Conservation (phyloP, 257 asterid species). For the Capsicum baccatum region DNA sequence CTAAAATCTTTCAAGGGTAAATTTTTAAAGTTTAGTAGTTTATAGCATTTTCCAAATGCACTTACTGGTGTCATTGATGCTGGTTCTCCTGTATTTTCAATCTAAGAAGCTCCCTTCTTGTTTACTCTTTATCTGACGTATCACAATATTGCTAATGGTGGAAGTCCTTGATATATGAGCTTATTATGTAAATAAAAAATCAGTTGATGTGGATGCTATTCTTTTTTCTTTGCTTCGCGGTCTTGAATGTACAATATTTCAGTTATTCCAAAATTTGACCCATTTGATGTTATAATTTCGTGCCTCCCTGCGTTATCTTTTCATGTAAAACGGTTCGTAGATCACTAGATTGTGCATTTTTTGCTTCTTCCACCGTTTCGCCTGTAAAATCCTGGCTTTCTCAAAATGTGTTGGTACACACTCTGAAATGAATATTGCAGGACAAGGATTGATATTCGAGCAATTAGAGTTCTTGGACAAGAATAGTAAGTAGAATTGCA, state of each 20-base stretch:
- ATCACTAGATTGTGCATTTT: background rate
- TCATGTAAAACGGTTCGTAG: background rate
- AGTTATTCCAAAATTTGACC: background rate
- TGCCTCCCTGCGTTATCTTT: background rate
- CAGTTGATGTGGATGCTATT: conserved; percentile 6
- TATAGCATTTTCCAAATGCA: background rate
- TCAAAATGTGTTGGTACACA: background rate
- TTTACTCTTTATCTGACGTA: background rate
- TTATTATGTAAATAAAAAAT: background rate
- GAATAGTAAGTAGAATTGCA: background rate
- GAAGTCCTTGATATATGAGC: conserved; percentile 6
- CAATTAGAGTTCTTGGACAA: background rate
- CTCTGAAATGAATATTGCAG: background rate
- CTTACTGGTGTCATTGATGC: background rate
- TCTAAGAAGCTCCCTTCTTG: background rate
- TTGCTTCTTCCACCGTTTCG: background rate
- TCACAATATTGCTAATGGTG: background rate
- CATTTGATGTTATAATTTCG: background rate
- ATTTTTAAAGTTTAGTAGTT: background rate
- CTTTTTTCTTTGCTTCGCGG: background rate
- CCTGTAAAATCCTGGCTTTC: background rate
- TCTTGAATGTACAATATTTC: conserved; percentile 3
- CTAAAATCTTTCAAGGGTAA: background rate
- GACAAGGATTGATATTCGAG: background rate
- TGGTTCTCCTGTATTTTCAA: background rate